Percentiles rank a stretch among this genome's conserved stretches.
These are phyloP conservation scores for Aeschynomene evenia DNA, from an alignment of 306 rosid genomes.

Conservation along the genomic window DNA sequence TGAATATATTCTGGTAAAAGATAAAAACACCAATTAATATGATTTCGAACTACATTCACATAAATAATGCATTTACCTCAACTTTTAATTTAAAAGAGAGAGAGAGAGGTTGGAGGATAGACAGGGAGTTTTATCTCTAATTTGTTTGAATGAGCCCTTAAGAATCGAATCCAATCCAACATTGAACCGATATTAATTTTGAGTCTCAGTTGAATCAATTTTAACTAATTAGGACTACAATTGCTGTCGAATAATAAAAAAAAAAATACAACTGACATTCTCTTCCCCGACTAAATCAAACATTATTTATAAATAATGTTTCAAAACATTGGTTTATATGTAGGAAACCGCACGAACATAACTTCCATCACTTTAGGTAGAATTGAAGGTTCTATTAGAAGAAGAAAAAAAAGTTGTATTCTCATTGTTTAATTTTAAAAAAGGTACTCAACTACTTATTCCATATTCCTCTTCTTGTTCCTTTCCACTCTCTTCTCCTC, in stretches of 20 bases:
- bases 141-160: too few relatives aligned
- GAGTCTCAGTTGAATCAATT: too few relatives aligned
- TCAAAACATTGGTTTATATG: not conserved
- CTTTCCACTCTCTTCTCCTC: not conserved
- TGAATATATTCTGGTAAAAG: too few relatives aligned
- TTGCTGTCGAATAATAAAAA: not conserved
- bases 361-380: not conserved
- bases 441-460: not conserved
- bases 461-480: not conserved
- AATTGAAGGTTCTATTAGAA: too few relatives aligned
- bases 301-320: not conserved
- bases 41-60: too few relatives aligned
- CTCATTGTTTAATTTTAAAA: not conserved
- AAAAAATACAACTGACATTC: not conserved
- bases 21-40: too few relatives aligned
- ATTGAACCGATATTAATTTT: too few relatives aligned
- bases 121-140: not conserved
- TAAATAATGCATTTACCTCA: not conserved
- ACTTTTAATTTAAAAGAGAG: not conserved
- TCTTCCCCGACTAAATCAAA: too few relatives aligned
- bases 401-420: not conserved
- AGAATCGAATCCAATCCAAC: too few relatives aligned
- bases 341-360: not conserved
- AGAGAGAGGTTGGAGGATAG: not conserved
- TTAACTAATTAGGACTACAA: not conserved